Conservation (phyloP, 306 rosid genomes). For the Erythrophleum fordii region DNA sequence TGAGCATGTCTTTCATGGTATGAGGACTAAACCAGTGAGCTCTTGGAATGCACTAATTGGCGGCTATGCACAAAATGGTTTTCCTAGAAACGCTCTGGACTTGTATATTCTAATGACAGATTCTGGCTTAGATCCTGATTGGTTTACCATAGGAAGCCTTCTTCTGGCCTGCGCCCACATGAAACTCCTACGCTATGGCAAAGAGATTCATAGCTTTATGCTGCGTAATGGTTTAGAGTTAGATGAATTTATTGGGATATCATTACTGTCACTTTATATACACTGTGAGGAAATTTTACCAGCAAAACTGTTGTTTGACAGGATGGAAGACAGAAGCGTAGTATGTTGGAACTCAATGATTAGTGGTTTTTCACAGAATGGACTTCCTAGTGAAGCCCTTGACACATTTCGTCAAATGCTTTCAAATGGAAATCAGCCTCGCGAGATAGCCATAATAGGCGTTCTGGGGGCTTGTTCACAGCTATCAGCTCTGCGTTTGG, state of each 20-base stretch:
- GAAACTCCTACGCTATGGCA: constrained; percentile 55
- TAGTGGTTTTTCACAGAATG: constrained; percentile 61
- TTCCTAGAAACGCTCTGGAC: constrained; percentile 68
- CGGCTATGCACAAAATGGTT: constrained; percentile 72
- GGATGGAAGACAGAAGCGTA: constrained; percentile 48
- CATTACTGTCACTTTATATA: constrained; percentile 66
- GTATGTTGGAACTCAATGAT: constrained; percentile 82
- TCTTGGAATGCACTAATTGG: constrained; percentile 87
- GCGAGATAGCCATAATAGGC: constrained; percentile 53
- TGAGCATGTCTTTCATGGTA: constrained; percentile 58
- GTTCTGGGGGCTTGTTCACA: constrained; percentile 77
- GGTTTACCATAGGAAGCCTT: constrained; percentile 66
- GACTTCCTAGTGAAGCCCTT: constrained; percentile 71
- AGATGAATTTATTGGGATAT: constrained; percentile 73
- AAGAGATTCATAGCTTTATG: constrained; percentile 70
- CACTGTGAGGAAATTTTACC: constrained; percentile 50
- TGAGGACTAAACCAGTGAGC: constrained; percentile 61
- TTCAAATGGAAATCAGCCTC: constrained; percentile 46
- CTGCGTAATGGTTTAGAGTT: constrained; percentile 63
- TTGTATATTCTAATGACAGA: constrained; percentile 62
- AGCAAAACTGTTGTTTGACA: constrained; percentile 59
- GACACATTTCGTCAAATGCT: constrained; percentile 69
- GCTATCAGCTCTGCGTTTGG: constrained; percentile 62
- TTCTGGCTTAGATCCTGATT: constrained; percentile 62
- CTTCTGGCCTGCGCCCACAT: constrained; percentile 71